A percentile compares a stretch with the other conserved stretches of the same genome.
These are phyloP conservation scores for Noccaea bulbosa DNA, from an alignment of 345 rosid species.

Conservation along the genomic window DNA sequence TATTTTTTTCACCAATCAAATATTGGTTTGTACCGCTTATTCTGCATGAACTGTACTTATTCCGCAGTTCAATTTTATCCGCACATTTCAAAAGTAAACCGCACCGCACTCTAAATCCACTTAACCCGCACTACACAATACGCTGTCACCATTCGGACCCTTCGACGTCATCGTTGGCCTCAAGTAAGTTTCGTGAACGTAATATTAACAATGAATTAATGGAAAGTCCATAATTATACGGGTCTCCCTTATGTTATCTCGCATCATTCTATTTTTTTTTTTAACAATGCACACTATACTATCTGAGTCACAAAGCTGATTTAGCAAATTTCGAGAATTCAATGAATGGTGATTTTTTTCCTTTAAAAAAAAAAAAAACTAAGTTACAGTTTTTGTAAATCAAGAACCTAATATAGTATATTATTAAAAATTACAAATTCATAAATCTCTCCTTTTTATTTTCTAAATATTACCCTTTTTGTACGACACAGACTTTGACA, in stretches of 20 bases:
- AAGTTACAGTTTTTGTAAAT: neutral
- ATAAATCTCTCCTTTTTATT: neutral
- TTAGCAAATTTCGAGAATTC: neutral
- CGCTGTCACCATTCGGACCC: too few species aligned
- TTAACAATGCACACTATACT: neutral
- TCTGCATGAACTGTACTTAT: too few species aligned
- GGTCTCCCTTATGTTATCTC: conserved; percentile 18
- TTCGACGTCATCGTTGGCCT: neutral
- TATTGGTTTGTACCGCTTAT: too few species aligned
- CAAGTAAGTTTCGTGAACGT: conserved; percentile 24
- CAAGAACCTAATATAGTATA: conserved; percentile 27
- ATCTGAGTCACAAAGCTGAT: neutral
- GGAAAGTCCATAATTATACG: conserved; percentile 23
- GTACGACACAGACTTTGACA: conserved; percentile 24
- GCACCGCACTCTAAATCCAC: too few species aligned
- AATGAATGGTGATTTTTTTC: conserved; percentile 7
- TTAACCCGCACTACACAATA: too few species aligned
- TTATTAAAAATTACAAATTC: neutral
- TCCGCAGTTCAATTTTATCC: too few species aligned
- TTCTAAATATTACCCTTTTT: conserved; percentile 21
- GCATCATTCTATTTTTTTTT: neutral
- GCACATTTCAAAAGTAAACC: too few species aligned
- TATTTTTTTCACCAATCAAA: too few species aligned
- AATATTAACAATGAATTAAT: conserved; percentile 25
- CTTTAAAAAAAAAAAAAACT: neutral